Base-by-base conservation (phyloP, 345 rosid species). In the Melaleuca quinquenervia region DNA sequence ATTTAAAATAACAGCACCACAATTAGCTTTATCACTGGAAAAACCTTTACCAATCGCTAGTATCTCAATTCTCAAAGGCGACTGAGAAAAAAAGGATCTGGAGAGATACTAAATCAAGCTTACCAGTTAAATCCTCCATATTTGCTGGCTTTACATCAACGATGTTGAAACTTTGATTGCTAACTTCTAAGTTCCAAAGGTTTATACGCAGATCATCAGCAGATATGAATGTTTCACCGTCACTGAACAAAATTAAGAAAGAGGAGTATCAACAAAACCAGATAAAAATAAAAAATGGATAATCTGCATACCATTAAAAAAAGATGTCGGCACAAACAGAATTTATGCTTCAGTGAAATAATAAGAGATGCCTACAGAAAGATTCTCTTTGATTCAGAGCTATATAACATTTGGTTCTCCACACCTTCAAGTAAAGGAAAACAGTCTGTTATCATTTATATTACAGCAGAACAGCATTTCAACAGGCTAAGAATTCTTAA, bases 121-220 rank as follows among this genome's bases (percentile, higher is more conserved):
- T 91, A 97, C 99, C 99, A 82, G 99, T 95, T 88, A 97, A 89
- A 89, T 96, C 99, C 94, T 97, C 99, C 98, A 97, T 97, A 88
- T 96, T 97, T 84, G 96, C 91, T 85, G 99, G 99, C 92, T 97
- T 97, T 85, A 98, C 98, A 94, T 97, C 98, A 87, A 94, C 96
- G 88, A 96, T 96, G 87, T 97, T 97, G 87, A 97, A 96, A 92
- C 99, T 97, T 87, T 97, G 99, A 84, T 89, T 94, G 94, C 96
- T 94, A 87, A 97, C 93, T 89, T 97, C 99, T 94, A 97, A 88
- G 93, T 96, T 97, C 99, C 99, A 97, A 84, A 97, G 96, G 91
- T 97, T 97, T 88, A 97, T 93, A 85, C 99, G 95, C 86, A 97
- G 93, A 90, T 97, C 99, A 64, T 97, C 99, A 82, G 99, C 98